Evolutionary conservation across 768 basidiomycete genomes (phyloP), one percentile per base, ranked within the genome.

Genomic region (Tricholoma matsutake): DNA sequence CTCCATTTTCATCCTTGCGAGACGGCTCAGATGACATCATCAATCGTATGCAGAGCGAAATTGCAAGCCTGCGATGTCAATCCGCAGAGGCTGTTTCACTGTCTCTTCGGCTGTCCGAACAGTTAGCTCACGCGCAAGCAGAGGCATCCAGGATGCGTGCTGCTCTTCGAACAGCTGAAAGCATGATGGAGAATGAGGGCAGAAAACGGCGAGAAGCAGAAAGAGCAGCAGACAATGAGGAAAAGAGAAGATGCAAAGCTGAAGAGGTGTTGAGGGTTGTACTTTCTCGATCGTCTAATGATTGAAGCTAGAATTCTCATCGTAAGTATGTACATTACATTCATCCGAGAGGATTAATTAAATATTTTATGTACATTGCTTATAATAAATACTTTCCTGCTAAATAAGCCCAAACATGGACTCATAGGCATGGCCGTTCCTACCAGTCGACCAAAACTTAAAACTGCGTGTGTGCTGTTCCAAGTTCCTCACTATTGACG

Each of bases 41-140:
- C 57, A 86, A 89, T 58, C 83, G 81, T 47, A 79, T 91, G 75
- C 82, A 85, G 67, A 79, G 81, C 66, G 89, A 92, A 73, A 80
- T 90, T 68, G 81, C 79, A 8, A 80, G 71, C 39, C 75, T 92
- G 58, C 83, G 87, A 52, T 81, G 84, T 58, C 87, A 89, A 69
- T 83, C 88, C 16, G 80, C 86, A 20, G 87, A 91, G 63, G 86
- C 88, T 6, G 81, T 87, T 59, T 84, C 84, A 5, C 79, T 85
- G 29, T 87, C 87, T 2, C 72, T 86, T 57, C 79, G 83, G 60
- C 78, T 92, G 62, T 82, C 88, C 16, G 88, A 89, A 68, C 86
- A 91, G 67, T 78, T 92, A n/a, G 77, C 82, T 8, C 82, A 85
- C 61, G 85, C 83, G 8, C 84, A 89, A 63, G 76, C 83, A 37